Evolutionary conservation across 345 rosid species (phyloP), one percentile per base, ranked within the genome.

Genomic region (Angophora floribunda): DNA sequence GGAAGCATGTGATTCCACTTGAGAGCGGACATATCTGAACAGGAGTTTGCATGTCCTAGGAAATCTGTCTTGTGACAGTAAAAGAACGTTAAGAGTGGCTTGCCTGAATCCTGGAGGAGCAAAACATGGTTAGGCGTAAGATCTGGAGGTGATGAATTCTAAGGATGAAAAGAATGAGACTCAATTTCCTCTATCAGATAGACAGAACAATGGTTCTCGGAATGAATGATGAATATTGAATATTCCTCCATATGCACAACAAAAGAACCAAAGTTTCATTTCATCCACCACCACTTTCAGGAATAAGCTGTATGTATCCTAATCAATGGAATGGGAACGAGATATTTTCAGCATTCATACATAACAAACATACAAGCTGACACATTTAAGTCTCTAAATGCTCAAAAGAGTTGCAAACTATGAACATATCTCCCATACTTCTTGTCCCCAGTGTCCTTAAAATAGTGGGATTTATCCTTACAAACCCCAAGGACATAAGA

Each of bases 91-190:
- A n/a, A 59, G 26, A 59, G 30, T 59, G 30, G 67, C 28, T n/a
- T n/a, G 67, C 41, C 78, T n/a, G 78, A 65, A 65, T n/a, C 78
- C 78, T n/a, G 41, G 19, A 65, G 78, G 21, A 65, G 41, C 9
- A 63, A 63, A 63, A 63, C 75, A 63, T 7, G 78, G 21, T 65
- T 21, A 30, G 14, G 41, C 30, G 78, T 19, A 65, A 65, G 78
- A 65, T 30, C 78, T 30, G 41, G 6, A 65, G 21, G 21, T 30
- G 78, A 30, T 65, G 41, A 65, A 65, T 65, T 21, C 78, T 26
- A 0, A 65, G 19, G 17, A 0, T 65, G 41, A 36, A 30, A 65
- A n/a, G 0, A 65, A 14, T 8, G 0, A 30, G 0, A 30, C 30
- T 65, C 19, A 65, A 65, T n/a, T 30, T 41, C 78, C 78, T 4